Evolutionary conservation across 192 early-diverging fungal species (phyloP).

Genomic region (Linnemannia exigua): DNA sequence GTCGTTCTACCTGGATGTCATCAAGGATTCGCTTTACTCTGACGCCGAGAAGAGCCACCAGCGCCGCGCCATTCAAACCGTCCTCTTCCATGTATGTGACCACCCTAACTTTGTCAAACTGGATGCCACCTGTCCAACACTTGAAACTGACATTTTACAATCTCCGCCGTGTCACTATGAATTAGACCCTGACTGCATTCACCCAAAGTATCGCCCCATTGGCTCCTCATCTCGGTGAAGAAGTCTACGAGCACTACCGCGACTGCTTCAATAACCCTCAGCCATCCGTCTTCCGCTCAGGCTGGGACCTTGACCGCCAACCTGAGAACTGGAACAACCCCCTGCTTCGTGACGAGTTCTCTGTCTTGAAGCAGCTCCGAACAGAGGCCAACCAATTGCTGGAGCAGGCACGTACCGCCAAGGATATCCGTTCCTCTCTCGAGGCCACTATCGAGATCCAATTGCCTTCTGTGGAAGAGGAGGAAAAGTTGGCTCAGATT

Average conservation of each 20-base stretch:
- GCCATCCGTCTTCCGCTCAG: constrained; percentile 70
- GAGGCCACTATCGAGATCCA: constrained; percentile 64
- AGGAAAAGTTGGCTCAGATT: constrained; percentile 3
- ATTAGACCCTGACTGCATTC: constrained; percentile 72
- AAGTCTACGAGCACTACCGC: constrained; percentile 76
- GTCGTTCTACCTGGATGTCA: constrained; percentile 84
- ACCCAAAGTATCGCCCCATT: constrained; percentile 75
- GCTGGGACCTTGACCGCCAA: constrained; percentile 65
- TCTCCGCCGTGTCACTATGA: neutral
- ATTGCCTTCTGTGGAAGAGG: constrained; percentile 18
- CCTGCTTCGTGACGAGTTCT: constrained; percentile 58
- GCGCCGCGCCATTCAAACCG: constrained; percentile 76
- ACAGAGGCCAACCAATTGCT: constrained; percentile 64
- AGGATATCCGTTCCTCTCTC: constrained; percentile 65
- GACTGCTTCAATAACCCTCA: constrained; percentile 54
- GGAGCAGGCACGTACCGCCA: constrained; percentile 67
- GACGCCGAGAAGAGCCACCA: constrained; percentile 52
- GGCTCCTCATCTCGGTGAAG: constrained; percentile 76
- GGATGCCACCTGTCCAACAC: too few species aligned
- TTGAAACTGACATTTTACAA: neutral
- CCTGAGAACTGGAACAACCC: constrained; percentile 61
- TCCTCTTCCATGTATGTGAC: constrained; percentile 68
- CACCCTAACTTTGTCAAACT: constrained; percentile 5
- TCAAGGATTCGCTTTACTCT: constrained; percentile 85
- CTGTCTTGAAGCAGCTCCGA: constrained; percentile 59